Evolutionary conservation across 352 stramenopile genomes (phyloP).

Genomic region (Phytophthora niederhauseri): DNA sequence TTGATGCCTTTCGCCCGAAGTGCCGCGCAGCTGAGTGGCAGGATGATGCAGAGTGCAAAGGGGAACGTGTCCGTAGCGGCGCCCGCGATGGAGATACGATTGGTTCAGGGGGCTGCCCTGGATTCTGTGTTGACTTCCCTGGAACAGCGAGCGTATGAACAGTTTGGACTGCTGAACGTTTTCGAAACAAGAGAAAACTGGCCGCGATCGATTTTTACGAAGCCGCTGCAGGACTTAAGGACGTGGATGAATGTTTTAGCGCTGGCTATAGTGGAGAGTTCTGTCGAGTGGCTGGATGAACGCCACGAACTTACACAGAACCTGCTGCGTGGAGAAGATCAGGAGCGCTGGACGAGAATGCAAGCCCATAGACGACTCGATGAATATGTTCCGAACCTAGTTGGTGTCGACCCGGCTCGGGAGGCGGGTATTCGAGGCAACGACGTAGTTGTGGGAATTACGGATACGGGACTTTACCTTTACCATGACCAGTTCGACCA

Average conservation of each 20-base stretch:
- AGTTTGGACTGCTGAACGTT: conserved; percentile 68
- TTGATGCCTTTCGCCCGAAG: conserved; percentile 73
- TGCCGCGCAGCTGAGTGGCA: conserved; percentile 45
- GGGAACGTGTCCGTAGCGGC: conserved; percentile 25
- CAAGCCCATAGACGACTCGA: conserved; percentile 59
- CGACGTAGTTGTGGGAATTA: conserved; percentile 79
- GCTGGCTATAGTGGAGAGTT: conserved; percentile 47
- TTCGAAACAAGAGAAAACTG: conserved; percentile 47
- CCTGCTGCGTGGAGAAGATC: conserved; percentile 31
- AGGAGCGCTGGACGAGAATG: conserved; percentile 31
- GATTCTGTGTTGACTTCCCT: conserved; percentile 41
- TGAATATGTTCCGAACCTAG: conserved; percentile 58
- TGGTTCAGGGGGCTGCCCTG: conserved; percentile 47
- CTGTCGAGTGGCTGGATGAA: conserved; percentile 74
- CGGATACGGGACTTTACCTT: conserved; percentile 81
- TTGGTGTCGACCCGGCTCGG: conserved; percentile 69
- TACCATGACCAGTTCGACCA: conserved; percentile 89
- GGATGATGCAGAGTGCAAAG: conserved; percentile 15
- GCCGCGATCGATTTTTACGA: conserved; percentile 56
- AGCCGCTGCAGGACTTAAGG: conserved; percentile 53
- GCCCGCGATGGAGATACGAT: conserved; percentile 65
- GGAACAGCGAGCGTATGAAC: conserved; percentile 37
- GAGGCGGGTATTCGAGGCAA: conserved; percentile 70
- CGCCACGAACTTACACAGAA: conserved; percentile 44
- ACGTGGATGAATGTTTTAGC: conserved; percentile 65